Percentiles rank a stretch among this genome's conserved stretches.
phyloP scores from a whole-genome alignment of 495 filamentous ascomycete genomes.

The Neurospora sp. region DNA sequence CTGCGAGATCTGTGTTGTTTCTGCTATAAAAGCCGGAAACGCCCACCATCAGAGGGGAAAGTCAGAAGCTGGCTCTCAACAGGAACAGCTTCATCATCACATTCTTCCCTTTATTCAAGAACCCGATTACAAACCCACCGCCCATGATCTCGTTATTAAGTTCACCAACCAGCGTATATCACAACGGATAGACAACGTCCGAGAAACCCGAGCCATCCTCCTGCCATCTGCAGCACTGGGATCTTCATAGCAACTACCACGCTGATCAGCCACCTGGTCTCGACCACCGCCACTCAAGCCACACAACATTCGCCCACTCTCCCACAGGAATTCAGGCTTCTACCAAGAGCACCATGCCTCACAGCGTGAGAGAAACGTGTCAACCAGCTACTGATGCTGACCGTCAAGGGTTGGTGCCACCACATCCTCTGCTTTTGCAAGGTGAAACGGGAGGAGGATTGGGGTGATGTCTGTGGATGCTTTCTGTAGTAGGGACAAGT shows the following conservation, averaged over 20 bases:
- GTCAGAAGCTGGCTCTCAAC: not conserved
- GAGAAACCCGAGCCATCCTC: not conserved
- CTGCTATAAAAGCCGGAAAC: not conserved
- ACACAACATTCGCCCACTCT: not conserved
- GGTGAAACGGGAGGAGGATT: not conserved
- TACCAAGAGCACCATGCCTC: slow-evolving; percentile 9
- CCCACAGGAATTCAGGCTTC: not conserved
- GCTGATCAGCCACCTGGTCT: not conserved
- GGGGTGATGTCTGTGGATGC: not conserved
- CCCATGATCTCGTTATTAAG: not conserved
- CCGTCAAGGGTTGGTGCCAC: slow-evolving; percentile 8
- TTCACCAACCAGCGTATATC: not conserved
- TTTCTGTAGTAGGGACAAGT: not conserved
- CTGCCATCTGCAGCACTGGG: not conserved
- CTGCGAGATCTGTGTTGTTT: not conserved
- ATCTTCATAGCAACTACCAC: not conserved
- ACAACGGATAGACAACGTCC: not conserved
- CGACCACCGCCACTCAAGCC: not conserved
- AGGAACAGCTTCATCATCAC: not conserved
- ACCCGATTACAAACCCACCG: not conserved
- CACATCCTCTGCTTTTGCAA: not conserved
- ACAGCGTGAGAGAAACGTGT: slow-evolving; percentile 7
- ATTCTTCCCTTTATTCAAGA: not conserved
- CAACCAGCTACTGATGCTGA: not conserved
- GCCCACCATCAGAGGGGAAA: not conserved